Conservation (phyloP, 1,284 basidiomycete species). For the Ceratobasidium sp. region DNA sequence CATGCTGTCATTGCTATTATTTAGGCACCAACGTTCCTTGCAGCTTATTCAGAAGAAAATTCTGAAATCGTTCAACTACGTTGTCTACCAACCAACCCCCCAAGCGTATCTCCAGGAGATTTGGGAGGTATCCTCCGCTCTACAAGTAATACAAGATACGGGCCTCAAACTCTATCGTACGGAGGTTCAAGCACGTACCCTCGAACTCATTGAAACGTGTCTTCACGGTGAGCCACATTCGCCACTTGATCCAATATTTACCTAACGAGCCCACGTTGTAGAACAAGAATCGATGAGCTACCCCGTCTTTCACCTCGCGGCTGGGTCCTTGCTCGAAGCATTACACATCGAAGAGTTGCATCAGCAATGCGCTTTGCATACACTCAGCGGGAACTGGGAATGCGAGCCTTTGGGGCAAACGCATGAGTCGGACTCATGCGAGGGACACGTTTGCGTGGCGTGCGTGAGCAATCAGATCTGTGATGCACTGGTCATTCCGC, state of each 20-base stretch:
- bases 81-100: constrained; percentile 23
- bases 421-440: background rate
- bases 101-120: constrained; percentile 31
- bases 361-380: constrained; percentile 19
- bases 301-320: constrained; percentile 12
- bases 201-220: constrained; percentile 22
- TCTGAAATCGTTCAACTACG: constrained; percentile 16
- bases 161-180: background rate
- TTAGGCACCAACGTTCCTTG: background rate
- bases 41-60: constrained; percentile 14
- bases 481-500: background rate
- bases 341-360: constrained; percentile 19
- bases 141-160: constrained; percentile 9
- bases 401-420: background rate
- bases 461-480: constrained; percentile 17
- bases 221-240: constrained; percentile 5
- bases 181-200: background rate
- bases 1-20: background rate
- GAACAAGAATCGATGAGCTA: constrained; percentile 8
- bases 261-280: background rate
- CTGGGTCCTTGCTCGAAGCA: constrained; percentile 7
- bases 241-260: background rate
- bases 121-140: background rate
- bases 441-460: constrained; percentile 1
- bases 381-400: background rate